Evolutionary conservation across 805 yeast genomes (phyloP), one percentile per base, ranked within the genome.

Genomic region (Nematodospora valgi): DNA sequence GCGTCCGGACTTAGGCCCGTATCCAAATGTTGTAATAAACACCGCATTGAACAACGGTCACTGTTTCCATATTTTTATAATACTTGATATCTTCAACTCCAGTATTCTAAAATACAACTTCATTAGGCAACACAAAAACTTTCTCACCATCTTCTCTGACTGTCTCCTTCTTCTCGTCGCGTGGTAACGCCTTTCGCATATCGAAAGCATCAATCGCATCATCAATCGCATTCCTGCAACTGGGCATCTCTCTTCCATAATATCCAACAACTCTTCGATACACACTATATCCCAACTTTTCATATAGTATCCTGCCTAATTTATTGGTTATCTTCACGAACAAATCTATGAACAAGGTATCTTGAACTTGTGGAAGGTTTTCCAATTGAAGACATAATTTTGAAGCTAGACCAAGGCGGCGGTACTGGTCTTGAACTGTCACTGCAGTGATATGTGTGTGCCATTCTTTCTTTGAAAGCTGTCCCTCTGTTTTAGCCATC

Each of bases 361-460:
- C 70, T 17, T 70, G 62, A n/a, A 67, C 73, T n/a, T 76, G 70
- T 0, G 95, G 85, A 30, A 81, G 73, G 27, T 76, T 72, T 48
- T 83, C 88, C 27, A 93, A 62, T 40, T 85, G 77, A 31, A 74
- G 64, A 51, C 96, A 88, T 27, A 93, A 65, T 40, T 76, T 74
- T 6, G 88, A 76, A 1, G 97, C 98, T 25, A 93, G 64, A 2
- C 96, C 95, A 11, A 91, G 70, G 41, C 98, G 65, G 35, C 99
- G 64, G 56, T 82, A 91, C 34, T 78, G 80, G 9, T 86, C 81
- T 40, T 83, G 82, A 1, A 93, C 83, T 0, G 98, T 88, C 3
- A 93, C 96, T 0, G 98, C 98, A 0, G 98, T 87, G 32, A 93
- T 88, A 57, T 93, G 99, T 1, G 95, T 78, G 53, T 93, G 99